Base-by-base conservation (phyloP, 805 yeast genomes). In the Cyberlindnera xylosilytica region DNA sequence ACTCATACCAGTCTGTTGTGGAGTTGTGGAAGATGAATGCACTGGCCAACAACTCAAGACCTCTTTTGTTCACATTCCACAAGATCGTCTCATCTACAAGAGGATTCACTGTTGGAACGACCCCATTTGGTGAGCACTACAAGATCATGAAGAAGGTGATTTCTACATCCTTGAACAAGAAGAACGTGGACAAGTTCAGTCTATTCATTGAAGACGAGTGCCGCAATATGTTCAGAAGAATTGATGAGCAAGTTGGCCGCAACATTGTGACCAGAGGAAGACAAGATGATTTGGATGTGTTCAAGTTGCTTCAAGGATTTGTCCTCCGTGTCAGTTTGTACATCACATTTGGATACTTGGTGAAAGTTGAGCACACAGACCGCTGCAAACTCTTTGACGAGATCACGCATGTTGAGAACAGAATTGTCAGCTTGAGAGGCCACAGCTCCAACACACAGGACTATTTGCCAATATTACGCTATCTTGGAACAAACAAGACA, bases 1-100 rank as follows among this genome's bases (percentile, higher is more conserved):
- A 85, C 55, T 73, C 83, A 1, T 80, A 65, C 50, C 73, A 70
- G 4, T 72, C 82, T 6, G 78, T 81, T 1, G 58, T 62, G 29
- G 64, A 64, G 19, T 61, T 85, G 3, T 83, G 86, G 85, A 58
- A 73, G 20, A 60, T 60, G 22, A 67, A 69, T 49, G 64, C 79
- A 7, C 57, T 66, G 26, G 74, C 80, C 3, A 76, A 76, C 46
- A 81, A 78, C 51, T 84, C 91, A 1, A 65, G 95, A 32, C 93
- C 93, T 0, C 61, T 70, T 17, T 66, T 74, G 41, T 76, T 76
- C 58, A 82, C 89, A 1, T 85, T 86, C 62, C 93, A 86, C 61
- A 64, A 69, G 16, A 68, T 83, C 3, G 66, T 83, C 33, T 72
- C 83, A 0, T 61, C 68, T 19, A 69, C 76, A 0, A 78, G 73